Conservation (phyloP, 805 yeast genomes). For the Candida schatavii region DNA sequence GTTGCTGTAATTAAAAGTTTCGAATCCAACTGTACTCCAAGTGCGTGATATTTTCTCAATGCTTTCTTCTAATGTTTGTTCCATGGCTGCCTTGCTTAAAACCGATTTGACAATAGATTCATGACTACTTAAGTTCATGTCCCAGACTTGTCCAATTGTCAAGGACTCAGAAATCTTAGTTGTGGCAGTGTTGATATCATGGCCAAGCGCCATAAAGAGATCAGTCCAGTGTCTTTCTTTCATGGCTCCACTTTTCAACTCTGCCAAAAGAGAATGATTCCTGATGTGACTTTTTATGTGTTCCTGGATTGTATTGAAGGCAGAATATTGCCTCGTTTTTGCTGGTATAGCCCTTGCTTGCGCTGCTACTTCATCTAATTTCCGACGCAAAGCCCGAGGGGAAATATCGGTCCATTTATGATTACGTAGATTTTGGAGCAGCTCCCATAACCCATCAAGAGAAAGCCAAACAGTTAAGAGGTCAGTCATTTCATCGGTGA, state of each 20-base stretch:
- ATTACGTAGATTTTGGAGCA: constrained; percentile 40
- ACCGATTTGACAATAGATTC: constrained; percentile 45
- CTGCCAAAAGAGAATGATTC: constrained; percentile 36
- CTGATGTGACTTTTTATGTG: constrained; percentile 40
- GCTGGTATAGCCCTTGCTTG: constrained; percentile 52
- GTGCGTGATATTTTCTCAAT: constrained; percentile 45
- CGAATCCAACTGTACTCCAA: constrained; percentile 58
- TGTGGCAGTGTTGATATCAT: constrained; percentile 3
- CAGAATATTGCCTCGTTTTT: constrained; percentile 62
- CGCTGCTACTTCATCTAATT: constrained; percentile 50
- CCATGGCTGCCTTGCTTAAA: constrained; percentile 68
- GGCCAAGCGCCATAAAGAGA: constrained; percentile 29
- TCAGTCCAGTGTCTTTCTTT: constrained; percentile 66
- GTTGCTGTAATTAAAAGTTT: constrained; percentile 46
- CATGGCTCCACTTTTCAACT: constrained; percentile 55
- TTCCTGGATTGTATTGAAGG: constrained; percentile 58
- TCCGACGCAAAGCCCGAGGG: constrained; percentile 42
- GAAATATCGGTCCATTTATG: constrained; percentile 50
- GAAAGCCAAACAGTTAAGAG: constrained; percentile 63
- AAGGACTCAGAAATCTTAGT: constrained; percentile 21
- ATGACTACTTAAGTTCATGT: constrained; percentile 47
- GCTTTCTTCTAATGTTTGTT: constrained; percentile 59
- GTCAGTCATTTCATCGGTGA: constrained; percentile 50
- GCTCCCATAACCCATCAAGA: constrained; percentile 49
- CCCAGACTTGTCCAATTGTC: constrained; percentile 61